Base-by-base conservation (phyloP, 1,139 yeast genomes). In the Saccharomyces hybrid region DNA sequence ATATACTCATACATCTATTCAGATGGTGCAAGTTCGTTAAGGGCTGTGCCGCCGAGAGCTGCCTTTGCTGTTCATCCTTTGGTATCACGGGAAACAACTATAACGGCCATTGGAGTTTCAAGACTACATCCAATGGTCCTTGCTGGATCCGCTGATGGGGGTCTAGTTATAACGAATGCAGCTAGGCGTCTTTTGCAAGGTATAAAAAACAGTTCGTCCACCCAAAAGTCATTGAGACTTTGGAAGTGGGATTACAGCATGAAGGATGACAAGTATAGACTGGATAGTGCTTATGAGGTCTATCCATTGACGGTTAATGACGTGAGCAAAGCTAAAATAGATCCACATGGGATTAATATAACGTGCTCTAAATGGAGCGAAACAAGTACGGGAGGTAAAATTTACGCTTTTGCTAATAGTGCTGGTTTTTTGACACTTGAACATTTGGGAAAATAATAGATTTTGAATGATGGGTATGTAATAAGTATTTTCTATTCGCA, bases 391-490 rank as follows among this genome's bases (percentile, higher is more conserved):
- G 77, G 77, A 34, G 82, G 82, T n/a, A 82, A 83, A 14, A 75
- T 66, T 68, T 86, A 78, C 69, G 84, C 85, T 2, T 84, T 84
- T n/a, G 83, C 83, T 0, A 78, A 86, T 14, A 78, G 80, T 5
- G 74, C 82, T 3, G 97, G 97, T 0, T 63, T 89, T 27, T 62
- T 89, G 8, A 73, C 89, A 0, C 65, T 89, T 16, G 95, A 87
- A 59, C 73, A 79, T 9, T 16, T 19, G 4, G 23, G 23, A 3
- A 19, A 19, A 19, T 19, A 19, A 19, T 19, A 3, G 23, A 19
- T 19, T 19, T 19, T 19, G 23, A 19, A 19, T 19, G 23, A 19
- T 19, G 23, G 23, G 4, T 19, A 19, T 19, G 23, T 19, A 19
- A 19, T 19, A 3, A 19, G 4, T 19, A 19, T 3, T 19, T 19